Evolutionary conservation across 2,329 filamentous ascomycete genomes (phyloP).

Genomic region (Penicillium sp.): DNA sequence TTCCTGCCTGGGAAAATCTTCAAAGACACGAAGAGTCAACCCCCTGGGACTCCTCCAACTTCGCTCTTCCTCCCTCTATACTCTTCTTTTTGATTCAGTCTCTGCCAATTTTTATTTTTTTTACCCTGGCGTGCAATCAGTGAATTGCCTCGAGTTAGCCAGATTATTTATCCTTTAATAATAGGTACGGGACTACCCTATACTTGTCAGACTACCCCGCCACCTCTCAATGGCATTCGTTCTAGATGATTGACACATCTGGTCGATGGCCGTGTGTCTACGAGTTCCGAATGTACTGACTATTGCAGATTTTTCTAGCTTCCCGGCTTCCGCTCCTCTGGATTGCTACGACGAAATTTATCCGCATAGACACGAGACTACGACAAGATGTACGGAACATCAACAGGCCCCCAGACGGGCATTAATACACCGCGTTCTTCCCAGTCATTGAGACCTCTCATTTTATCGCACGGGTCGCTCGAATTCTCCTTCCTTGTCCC

Average conservation of each 20-base stretch:
- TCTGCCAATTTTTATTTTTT: constrained; percentile 10
- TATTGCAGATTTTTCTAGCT: constrained; percentile 3
- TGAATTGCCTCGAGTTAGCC: constrained; percentile 6
- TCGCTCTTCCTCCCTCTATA: constrained; percentile 14
- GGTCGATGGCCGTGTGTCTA: neutral
- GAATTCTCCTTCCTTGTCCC: constrained; percentile 96
- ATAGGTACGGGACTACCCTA: constrained; percentile 7
- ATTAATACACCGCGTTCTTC: constrained; percentile 95
- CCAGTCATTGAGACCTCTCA: constrained; percentile 87
- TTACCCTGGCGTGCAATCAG: neutral
- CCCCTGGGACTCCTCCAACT: neutral
- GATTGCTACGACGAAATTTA: constrained; percentile 5
- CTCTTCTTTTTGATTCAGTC: constrained; percentile 16
- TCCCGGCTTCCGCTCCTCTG: constrained; percentile 8
- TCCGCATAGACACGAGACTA: constrained; percentile 25
- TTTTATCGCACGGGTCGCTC: constrained; percentile 89
- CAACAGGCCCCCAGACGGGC: constrained; percentile 86
- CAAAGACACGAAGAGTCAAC: constrained; percentile 5
- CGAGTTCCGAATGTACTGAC: neutral
- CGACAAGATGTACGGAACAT: constrained; percentile 80
- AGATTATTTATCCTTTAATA: constrained; percentile 17
- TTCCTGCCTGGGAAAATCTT: constrained; percentile 17
- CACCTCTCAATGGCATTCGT: neutral
- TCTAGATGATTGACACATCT: neutral
- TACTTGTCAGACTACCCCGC: neutral